Base-by-base conservation (phyloP, 1,139 yeast genomes). In the Meyerozyma sp. region DNA sequence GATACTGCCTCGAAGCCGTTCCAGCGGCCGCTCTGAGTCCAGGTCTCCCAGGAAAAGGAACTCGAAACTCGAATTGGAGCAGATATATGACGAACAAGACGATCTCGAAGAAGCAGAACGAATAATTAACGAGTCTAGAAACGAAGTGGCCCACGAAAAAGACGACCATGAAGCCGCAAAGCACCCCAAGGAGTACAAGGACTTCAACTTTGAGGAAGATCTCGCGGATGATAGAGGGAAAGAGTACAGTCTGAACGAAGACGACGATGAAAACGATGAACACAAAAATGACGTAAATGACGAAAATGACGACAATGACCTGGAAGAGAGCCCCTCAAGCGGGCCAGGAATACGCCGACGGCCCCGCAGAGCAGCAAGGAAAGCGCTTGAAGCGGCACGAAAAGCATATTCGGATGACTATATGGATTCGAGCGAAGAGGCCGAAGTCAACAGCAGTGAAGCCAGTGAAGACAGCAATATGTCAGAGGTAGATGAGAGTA, bases 101-200 rank as follows among this genome's bases (percentile, higher is more conserved):
- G 85, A 81, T 36, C 51, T 59, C 14, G 58, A 57, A 3, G 54
- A 81, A 30, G 84, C 84, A 0, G 81, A 79, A 45, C 46, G 56
- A 10, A 67, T 69, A 29, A 63, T 70, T 16, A 44, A 50, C 29
- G 56, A 58, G 37, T 65, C 73, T 1, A 46, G 62, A 26, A 30
- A 30, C 16, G 34, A 11, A 30, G 20, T 7, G 3, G 5, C 5
- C 2, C 10, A 11, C 5, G 20, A 13, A 16, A 4, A 30, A 8
- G 20, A 30, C 4, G 20, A 3, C 9, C 8, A n/a, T 9, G 32
- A n/a, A 10, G 32, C 32, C 5, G 34, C 16, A 18, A 37, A 28
- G 20, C 36, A 40, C 21, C 34, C 41, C 16, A 29, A n/a, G 10
- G 36, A 41, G 23, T 27, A 27, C 29, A 27, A n/a, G 5, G 13